Evolutionary conservation across 2,329 filamentous ascomycete species (phyloP).

Genomic region (Claviceps pazoutovae): DNA sequence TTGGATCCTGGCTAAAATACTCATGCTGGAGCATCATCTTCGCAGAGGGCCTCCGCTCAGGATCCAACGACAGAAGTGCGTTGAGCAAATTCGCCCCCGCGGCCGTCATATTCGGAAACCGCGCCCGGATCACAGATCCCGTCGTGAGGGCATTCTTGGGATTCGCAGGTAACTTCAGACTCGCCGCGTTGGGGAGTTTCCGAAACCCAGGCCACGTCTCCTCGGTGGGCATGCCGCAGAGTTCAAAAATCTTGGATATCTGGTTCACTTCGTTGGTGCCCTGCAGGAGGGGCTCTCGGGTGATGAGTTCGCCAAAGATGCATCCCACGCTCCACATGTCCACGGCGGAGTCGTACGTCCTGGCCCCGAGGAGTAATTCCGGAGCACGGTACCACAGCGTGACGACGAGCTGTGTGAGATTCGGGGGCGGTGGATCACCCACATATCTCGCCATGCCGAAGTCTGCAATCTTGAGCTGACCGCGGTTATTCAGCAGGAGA

Average conservation of each 20-base stretch:
- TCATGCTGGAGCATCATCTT: constrained; percentile 60
- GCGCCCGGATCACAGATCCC: constrained; percentile 50
- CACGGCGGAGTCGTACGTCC: constrained; percentile 59
- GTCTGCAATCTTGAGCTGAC: constrained; percentile 88
- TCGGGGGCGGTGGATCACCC: constrained; percentile 59
- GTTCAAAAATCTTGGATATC: constrained; percentile 72
- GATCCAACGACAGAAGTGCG: constrained; percentile 61
- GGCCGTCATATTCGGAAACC: constrained; percentile 68
- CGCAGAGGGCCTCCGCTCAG: constrained; percentile 55
- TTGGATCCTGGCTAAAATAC: constrained; percentile 82
- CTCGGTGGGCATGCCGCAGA: constrained; percentile 76
- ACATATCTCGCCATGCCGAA: constrained; percentile 95
- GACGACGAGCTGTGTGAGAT: constrained; percentile 83
- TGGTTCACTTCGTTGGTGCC: constrained; percentile 90
- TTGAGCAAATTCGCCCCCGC: constrained; percentile 59
- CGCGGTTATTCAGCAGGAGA: constrained; percentile 87
- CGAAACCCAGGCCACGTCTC: constrained; percentile 77
- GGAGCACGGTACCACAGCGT: constrained; percentile 95
- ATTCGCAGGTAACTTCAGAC: constrained; percentile 51
- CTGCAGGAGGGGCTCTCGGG: constrained; percentile 68
- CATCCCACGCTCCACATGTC: constrained; percentile 97
- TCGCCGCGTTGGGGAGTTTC: constrained; percentile 72
- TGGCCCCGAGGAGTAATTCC: constrained; percentile 72
- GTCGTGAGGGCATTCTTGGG: constrained; percentile 11
- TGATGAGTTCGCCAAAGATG: constrained; percentile 84